Evolutionary conservation across 2,329 filamentous ascomycete genomes (phyloP), one percentile per base, ranked within the genome.

Genomic region (Claviceps sp.): DNA sequence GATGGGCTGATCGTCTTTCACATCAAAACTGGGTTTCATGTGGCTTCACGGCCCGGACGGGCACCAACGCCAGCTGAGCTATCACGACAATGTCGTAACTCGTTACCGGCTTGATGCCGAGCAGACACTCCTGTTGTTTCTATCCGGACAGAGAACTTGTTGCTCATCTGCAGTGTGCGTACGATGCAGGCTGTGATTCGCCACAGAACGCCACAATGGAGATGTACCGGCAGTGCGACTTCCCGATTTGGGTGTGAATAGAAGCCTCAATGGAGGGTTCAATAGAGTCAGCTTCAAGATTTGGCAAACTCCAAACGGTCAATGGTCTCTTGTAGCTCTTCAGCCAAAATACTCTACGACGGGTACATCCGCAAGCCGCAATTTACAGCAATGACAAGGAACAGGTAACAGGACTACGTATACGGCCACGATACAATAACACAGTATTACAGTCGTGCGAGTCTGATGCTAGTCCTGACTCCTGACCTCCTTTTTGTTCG

Each of bases 241-340:
- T 47, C 62, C 65, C 54, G 54, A 65, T 68, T 57, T 55, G 64
- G 65, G 58, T 54, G 44, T 66, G 62, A 68, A 68, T 68, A 68
- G 62, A 61, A 54, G 19, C 54, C 54, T 65, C 59, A 65, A 68
- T 68, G 67, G 62, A 62, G 54, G 19, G 53, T 53, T 65, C 59
- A 65, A 67, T 65, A 64, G 51, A 59, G 55, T 58, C 54, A 51
- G 42, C 49, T 48, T 26, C 34, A 11, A 22, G 38, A 37, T 37
- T 34, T 13, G 37, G 48, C 53, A 55, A 55, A 55, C 51, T 48
- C 13, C 41, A 44, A 50, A 44, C 50, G 22, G 16, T 54, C 26
- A 42, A 51, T 38, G 34, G 22, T 39, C 44, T 46, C 48, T 55
- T 53, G 51, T 48, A 30, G 30, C 45, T 50, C 44, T 51, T 48